phyloP scores from a whole-genome alignment of 768 basidiomycete species.

The Wakefieldia striispora region DNA sequence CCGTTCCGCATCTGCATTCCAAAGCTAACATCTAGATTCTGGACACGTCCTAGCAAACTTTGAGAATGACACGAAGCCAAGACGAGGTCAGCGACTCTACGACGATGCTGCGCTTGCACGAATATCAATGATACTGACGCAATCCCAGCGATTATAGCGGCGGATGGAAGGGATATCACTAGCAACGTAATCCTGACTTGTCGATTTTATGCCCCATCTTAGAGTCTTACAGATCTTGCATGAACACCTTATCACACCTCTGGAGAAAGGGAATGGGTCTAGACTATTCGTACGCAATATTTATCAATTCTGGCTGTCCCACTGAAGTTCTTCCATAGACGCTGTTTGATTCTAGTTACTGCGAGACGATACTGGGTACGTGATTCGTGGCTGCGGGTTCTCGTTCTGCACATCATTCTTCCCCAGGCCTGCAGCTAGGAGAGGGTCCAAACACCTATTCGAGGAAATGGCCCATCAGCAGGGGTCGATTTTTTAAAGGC shows the following conservation, averaged over 20 bases:
- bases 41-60: conserved; percentile 9
- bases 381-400: not conserved
- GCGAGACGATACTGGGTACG: conserved; percentile 13
- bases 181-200: conserved; percentile 2
- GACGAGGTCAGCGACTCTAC: conserved; percentile 39
- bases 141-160: not conserved
- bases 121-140: not conserved
- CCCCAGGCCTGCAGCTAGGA: not conserved
- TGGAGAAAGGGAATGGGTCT: conserved; percentile 1
- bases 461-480: too few species aligned
- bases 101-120: too few species aligned
- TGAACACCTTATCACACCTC: not conserved
- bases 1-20: not conserved
- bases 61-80: conserved; percentile 43
- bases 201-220: not conserved
- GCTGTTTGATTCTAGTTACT: conserved; percentile 14
- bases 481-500: too few species aligned
- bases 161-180: conserved; percentile 1
- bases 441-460: too few species aligned
- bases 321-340: conserved; percentile 1
- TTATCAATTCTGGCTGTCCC: not conserved
- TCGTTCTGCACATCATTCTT: not conserved
- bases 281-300: conserved; percentile 4
- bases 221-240: conserved; percentile 2
- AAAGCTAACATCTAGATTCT: conserved; percentile 1